Base-by-base conservation (phyloP, 495 filamentous ascomycete species). In the Thermochaetoides thermophila region DNA sequence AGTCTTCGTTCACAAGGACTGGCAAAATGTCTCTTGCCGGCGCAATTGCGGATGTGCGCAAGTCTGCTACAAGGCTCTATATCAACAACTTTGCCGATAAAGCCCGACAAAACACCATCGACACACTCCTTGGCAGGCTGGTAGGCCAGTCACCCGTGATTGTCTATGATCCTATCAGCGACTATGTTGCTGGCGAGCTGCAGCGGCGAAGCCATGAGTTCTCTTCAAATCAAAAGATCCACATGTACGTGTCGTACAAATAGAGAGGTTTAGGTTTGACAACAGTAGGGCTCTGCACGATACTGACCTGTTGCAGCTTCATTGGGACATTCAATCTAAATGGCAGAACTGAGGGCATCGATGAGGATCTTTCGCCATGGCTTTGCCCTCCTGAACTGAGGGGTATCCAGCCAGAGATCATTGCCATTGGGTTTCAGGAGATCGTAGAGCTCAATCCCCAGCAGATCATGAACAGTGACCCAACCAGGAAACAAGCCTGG, bases 381-480 rank as follows among this genome's bases (percentile, higher is more conserved):
- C 65, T 97, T 17, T 81, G 71, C 49, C 72, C 71, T 14, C 37
- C 46, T 12, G 53, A 66, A 31, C 43, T 71, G 2, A 64, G 64
- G 18, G 41, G 49, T 6, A 52, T 59, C 14, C 66, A 73, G 27
- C 81, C 91, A 14, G 74, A 84, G 29, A 78, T 99, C 21, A 71
- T 91, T 31, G 85, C 74, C 7, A 74, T 94, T 18, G 89, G 84
- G 0, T 96, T 99, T 44, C 89, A 99, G 45, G 89, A 99, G 59
- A 96, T 99, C 34, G 91, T 99, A 11, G 78, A 87, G 48, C 65
- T 99, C 10, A 93, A 83, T 45, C 87, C 91, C 12, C 87, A 96
- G 53, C 91, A 99, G 48, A 96, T 99, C 47, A 96, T 99, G 85
- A 91, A 89, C 33, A 95, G 85, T 24, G 86, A 96, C 61, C 89